Percentiles rank a stretch among this genome's conserved stretches.
These are phyloP conservation scores for Coemansia guatemalensis DNA, from an alignment of 192 early-diverging fungal genomes.

Conservation along the genomic window DNA sequence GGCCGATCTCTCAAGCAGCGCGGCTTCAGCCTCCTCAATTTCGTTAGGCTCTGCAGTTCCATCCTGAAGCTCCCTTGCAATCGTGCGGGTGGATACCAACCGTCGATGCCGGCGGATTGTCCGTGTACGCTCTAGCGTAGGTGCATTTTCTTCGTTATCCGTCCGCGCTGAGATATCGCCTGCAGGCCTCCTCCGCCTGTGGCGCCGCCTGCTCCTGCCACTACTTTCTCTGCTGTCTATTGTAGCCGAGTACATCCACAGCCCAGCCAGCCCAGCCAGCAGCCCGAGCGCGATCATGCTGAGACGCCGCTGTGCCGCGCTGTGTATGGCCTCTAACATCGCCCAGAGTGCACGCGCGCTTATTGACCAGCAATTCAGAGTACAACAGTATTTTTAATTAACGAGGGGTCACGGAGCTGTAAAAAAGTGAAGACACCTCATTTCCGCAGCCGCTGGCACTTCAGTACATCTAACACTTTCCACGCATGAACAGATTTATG, in stretches of 20 bases:
- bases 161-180: constrained; percentile 1
- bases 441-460: neutral
- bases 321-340: constrained; percentile 1
- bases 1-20: neutral
- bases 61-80: constrained; percentile 19
- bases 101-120: constrained; percentile 46
- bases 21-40: neutral
- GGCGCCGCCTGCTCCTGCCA: neutral
- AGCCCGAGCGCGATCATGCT: constrained; percentile 41
- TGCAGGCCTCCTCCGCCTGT: constrained; percentile 26
- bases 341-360: constrained; percentile 1
- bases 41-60: neutral
- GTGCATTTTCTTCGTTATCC: neutral
- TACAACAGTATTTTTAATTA: neutral
- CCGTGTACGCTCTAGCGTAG: constrained; percentile 28
- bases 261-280: constrained; percentile 36
- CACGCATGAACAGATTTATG: too few relatives aligned
- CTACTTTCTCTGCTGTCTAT: constrained; percentile 3
- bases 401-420: neutral
- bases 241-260: constrained; percentile 42
- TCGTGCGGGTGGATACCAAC: constrained; percentile 11
- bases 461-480: neutral
- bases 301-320: constrained; percentile 21
- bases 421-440: neutral
- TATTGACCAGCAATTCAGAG: neutral